These are phyloP conservation scores for Tieghemiomyces parasiticus DNA, from an alignment of 192 early-diverging fungal species.

Conservation along the genomic window DNA sequence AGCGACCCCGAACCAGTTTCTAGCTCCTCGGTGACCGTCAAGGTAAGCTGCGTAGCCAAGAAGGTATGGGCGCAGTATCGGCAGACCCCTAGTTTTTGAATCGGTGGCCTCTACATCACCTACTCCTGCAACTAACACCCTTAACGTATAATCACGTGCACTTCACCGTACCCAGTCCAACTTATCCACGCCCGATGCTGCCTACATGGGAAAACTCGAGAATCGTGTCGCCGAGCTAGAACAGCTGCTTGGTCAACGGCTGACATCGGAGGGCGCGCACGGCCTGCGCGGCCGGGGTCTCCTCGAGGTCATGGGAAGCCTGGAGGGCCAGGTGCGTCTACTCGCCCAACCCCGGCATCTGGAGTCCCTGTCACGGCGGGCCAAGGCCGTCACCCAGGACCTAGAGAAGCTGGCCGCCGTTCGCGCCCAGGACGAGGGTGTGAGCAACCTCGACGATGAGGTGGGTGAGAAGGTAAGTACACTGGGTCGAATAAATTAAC, in stretches of 20 bases:
- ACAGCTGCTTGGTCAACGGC: conserved; percentile 5
- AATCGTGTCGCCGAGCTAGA: conserved; percentile 21
- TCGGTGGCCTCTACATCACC: too few species aligned
- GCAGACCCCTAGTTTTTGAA: too few species aligned
- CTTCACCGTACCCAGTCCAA: neutral
- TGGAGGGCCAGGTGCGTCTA: conserved; percentile 55
- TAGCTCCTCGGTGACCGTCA: too few species aligned
- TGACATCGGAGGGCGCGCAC: neutral
- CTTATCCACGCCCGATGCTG: neutral
- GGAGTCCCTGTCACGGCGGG: conserved; percentile 39
- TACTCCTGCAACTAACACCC: too few species aligned
- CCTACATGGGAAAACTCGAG: conserved; percentile 16
- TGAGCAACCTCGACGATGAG: conserved; percentile 4
- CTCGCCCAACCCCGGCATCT: conserved; percentile 57
- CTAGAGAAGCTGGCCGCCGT: conserved; percentile 39
- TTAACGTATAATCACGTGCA: too few species aligned
- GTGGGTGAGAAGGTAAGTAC: conserved; percentile 15
- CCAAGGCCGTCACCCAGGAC: conserved; percentile 44
- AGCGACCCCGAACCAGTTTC: too few species aligned
- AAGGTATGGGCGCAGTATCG: too few species aligned
- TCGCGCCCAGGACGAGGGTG: neutral
- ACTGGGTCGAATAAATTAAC: too few species aligned
- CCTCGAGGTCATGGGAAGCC: conserved; percentile 38
- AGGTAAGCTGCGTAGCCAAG: too few species aligned
- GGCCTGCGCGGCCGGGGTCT: neutral